Evolutionary conservation across 495 filamentous ascomycete species (phyloP).

Genomic region (Oidiodendron maius): DNA sequence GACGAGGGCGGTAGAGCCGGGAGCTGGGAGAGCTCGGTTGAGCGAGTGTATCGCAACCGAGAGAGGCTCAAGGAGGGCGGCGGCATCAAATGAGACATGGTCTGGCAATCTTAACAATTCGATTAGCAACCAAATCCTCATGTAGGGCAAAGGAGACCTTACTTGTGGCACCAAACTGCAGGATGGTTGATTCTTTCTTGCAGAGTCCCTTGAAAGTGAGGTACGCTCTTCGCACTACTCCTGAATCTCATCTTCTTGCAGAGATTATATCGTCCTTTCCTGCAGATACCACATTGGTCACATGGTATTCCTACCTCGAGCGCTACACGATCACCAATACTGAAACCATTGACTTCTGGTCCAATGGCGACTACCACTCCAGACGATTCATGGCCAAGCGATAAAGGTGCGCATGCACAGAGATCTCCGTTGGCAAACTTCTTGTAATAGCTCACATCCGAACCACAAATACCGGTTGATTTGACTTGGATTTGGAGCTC

Average conservation of each 20-base stretch:
- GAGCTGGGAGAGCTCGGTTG: slow-evolving; percentile 47
- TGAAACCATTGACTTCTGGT: slow-evolving; percentile 44
- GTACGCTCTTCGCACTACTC: slow-evolving; percentile 74
- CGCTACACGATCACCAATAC: slow-evolving; percentile 73
- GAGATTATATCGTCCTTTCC: slow-evolving; percentile 79
- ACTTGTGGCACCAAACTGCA: slow-evolving; percentile 70
- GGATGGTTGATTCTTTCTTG: slow-evolving; percentile 88
- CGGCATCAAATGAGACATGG: slow-evolving; percentile 63
- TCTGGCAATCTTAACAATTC: slow-evolving; percentile 54
- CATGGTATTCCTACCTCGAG: slow-evolving; percentile 84
- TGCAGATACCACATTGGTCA: slow-evolving; percentile 65
- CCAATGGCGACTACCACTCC: slow-evolving; percentile 64
- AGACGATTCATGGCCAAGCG: slow-evolving; percentile 74
- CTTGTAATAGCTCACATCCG: slow-evolving; percentile 80
- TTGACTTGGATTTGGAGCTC: slow-evolving; percentile 71
- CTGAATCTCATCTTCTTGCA: slow-evolving; percentile 79
- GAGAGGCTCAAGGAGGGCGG: slow-evolving; percentile 79
- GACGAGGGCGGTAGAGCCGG: slow-evolving; percentile 62
- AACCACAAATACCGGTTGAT: slow-evolving; percentile 77
- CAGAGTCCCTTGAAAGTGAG: slow-evolving; percentile 86
- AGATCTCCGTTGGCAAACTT: slow-evolving; percentile 83
- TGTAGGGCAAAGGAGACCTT: slow-evolving; percentile 16
- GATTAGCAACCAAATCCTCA: slow-evolving; percentile 8
- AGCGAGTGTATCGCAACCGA: slow-evolving; percentile 82
- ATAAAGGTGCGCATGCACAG: slow-evolving; percentile 63